Base-by-base conservation (phyloP, 768 basidiomycete species). In the Amanita pseudoporphyria region DNA sequence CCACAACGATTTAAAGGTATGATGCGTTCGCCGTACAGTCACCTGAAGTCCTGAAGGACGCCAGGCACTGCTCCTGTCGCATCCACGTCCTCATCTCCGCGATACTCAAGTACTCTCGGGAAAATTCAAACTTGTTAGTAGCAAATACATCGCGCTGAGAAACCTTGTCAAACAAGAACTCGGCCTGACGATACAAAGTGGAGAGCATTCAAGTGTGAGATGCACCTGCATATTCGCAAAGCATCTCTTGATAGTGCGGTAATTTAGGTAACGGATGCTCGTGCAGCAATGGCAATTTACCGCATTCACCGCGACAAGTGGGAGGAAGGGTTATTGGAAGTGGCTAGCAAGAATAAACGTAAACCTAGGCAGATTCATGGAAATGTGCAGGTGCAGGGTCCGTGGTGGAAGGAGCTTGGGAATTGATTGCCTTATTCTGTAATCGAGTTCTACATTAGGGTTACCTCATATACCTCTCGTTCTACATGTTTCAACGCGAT, bases 241-340 rank as follows among this genome's bases (percentile, higher is more conserved):
- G 33, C 37, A 14, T 16, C 22, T 16, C 7, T 10, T 28, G 18
- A 35, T 22, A 14, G 3, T 38, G 14, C 31, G 35, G 21, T 40
- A 10, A 19, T 52, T 19, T 51, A 96, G 94, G 82, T 97, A 4
- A 87, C 79, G 14, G 94, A 98, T 62, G 92, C 94, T 1, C 77
- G 94, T 45, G 95, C 94, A 0, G 88, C 93, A 0, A 96, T 99
- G 91, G 94, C 91, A 0, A 70, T 97, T 33, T 97, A 87, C 63
- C 76, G 92, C 6, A 60, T 94, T 14, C 76, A 93, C 63, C 82
- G 86, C 56, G 81, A 79, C 45, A 73, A 79, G 41, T 98, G 90
- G 90, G 94, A 98, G 56, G 72, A 71, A 51, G 71, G 73, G n/a
- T 63, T 67, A 4, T 14, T n/a, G 30, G 40, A 22, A 35, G 21